These are phyloP conservation scores for Mortierella sp. DNA, from an alignment of 371 early-diverging fungal species.

Conservation along the genomic window DNA sequence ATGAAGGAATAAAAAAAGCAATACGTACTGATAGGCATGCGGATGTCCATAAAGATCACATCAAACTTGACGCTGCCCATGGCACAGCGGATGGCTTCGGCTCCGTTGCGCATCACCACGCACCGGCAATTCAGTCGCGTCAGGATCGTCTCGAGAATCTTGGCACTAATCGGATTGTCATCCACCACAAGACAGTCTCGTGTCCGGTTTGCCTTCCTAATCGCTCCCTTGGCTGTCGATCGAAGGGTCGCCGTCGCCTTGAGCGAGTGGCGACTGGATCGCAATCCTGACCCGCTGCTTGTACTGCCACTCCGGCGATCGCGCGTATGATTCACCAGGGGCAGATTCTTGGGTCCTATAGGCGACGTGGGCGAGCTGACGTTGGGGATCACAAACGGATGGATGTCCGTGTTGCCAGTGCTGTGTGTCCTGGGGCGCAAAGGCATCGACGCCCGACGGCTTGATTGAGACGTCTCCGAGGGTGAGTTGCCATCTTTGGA, in stretches of 20 bases:
- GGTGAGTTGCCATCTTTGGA: slow-evolving; percentile 26
- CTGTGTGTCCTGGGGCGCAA: slow-evolving; percentile 55
- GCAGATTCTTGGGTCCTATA: slow-evolving; percentile 34
- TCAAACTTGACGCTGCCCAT: slow-evolving; percentile 92
- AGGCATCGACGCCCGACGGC: slow-evolving; percentile 51
- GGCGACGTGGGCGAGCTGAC: slow-evolving; percentile 43
- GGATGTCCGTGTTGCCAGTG: slow-evolving; percentile 43
- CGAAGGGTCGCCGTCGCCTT: slow-evolving; percentile 56
- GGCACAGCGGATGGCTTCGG: slow-evolving; percentile 90
- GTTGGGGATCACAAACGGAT: slow-evolving; percentile 46
- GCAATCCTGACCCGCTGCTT: slow-evolving; percentile 46
- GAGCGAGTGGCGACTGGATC: slow-evolving; percentile 53
- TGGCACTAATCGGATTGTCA: slow-evolving; percentile 91
- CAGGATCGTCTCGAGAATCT: slow-evolving; percentile 90
- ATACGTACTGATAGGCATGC: slow-evolving; percentile 91
- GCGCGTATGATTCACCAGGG: slow-evolving; percentile 36
- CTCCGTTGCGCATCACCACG: slow-evolving; percentile 89
- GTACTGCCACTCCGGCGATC: slow-evolving; percentile 49
- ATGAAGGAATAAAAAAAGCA: background rate
- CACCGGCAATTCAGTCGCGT: slow-evolving; percentile 80
- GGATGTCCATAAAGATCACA: slow-evolving; percentile 93
- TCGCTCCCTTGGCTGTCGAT: slow-evolving; percentile 48
- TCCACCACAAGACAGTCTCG: slow-evolving; percentile 84
- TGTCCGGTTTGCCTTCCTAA: slow-evolving; percentile 44
- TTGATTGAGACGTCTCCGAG: slow-evolving; percentile 19